These are phyloP conservation scores for Scedosporium apiospermum DNA, from an alignment of 2,329 filamentous ascomycete genomes.

Conservation along the genomic window DNA sequence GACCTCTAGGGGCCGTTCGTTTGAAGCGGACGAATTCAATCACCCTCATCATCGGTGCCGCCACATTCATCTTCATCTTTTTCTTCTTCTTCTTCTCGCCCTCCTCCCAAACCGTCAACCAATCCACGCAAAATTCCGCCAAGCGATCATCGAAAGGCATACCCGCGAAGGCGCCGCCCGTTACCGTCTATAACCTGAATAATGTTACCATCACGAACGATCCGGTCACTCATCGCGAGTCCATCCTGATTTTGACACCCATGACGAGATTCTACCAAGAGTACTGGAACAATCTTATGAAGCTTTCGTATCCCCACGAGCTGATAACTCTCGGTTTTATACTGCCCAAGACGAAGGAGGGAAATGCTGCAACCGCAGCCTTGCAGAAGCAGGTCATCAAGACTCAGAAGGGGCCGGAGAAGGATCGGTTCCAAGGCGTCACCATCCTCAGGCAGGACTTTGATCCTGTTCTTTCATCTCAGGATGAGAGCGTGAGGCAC, in stretches of 20 bases:
- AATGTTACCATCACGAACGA: conserved; percentile 75
- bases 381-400: conserved; percentile 78
- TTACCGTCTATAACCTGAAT: conserved; percentile 90
- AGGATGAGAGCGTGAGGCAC: conserved; percentile 82
- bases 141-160: conserved; percentile 54
- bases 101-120: conserved; percentile 29
- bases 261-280: conserved; percentile 86
- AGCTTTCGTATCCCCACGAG: conserved; percentile 81
- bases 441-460: conserved; percentile 95
- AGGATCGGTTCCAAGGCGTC: conserved; percentile 80
- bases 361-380: conserved; percentile 73
- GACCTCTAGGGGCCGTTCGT: conserved; percentile 55
- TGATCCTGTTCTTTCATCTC: conserved; percentile 68
- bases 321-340: conserved; percentile 95
- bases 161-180: conserved; percentile 58
- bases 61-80: conserved; percentile 65
- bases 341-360: conserved; percentile 85
- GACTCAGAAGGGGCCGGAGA: conserved; percentile 74
- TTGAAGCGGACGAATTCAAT: conserved; percentile 73
- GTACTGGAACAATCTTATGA: conserved; percentile 91
- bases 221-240: conserved; percentile 71
- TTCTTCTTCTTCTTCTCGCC: conserved; percentile 43
- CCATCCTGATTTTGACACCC: conserved; percentile 83
- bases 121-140: conserved; percentile 9
- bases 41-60: conserved; percentile 58